These are phyloP conservation scores for Trichoderma gamsii DNA, from an alignment of 495 filamentous ascomycete species.

Conservation along the genomic window DNA sequence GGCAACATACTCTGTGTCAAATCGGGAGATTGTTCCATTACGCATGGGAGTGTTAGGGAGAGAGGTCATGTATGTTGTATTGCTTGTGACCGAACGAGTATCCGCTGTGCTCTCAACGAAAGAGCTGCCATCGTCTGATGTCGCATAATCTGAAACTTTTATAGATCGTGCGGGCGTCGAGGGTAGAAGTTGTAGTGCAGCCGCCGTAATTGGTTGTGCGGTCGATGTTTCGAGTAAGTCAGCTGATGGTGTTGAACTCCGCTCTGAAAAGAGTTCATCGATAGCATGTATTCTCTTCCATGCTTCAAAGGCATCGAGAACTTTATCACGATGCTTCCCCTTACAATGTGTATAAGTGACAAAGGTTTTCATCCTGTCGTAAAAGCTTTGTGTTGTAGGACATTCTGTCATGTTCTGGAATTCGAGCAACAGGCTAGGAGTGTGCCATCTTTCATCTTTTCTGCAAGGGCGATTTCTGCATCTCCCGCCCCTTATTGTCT, in stretches of 20 bases:
- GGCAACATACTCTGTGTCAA: background rate
- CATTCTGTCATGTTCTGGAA: conserved; percentile 4
- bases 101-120: background rate
- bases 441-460: background rate
- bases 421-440: background rate
- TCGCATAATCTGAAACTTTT: background rate
- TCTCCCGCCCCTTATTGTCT: background rate
- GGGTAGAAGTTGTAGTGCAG: background rate
- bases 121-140: conserved; percentile 7
- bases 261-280: background rate
- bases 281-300: background rate
- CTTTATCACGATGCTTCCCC: background rate
- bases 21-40: background rate
- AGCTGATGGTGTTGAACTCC: background rate
- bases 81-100: background rate
- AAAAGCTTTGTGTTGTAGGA: background rate
- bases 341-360: conserved; percentile 9
- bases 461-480: background rate
- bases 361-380: background rate
- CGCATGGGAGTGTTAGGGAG: background rate
- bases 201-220: background rate
- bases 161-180: background rate
- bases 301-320: background rate
- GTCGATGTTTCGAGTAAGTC: background rate
- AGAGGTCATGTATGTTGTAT: background rate